Evolutionary conservation across 805 yeast species (phyloP), one percentile per base, ranked within the genome.

Genomic region (Kluyveromyces wickerhamii): DNA sequence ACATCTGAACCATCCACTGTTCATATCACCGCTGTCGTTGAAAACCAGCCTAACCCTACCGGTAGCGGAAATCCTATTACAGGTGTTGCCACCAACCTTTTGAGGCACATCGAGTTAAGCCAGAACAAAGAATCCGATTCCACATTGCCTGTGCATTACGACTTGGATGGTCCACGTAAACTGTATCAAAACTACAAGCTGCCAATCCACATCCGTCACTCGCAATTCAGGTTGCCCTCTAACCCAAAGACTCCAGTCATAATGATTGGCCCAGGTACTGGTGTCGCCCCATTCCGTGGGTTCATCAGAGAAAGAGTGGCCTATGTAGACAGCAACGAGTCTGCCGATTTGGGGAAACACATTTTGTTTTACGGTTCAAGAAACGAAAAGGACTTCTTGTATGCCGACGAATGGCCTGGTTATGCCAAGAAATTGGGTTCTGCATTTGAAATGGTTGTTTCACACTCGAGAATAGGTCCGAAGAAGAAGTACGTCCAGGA

Each of bases 201-300:
- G 35, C 96, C 96, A 4, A 79, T 92, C 27, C 96, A 88, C 57
- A 81, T 92, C 30, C 84, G 97, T 63, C 86, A 92, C 62, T 88
- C 97, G 5, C 82, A 89, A 38, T 92, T 89, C 69, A 88, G 87
- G 67, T 69, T 92, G 44, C 98, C 98, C 14, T 69, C 87, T 6
- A 84, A 85, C 54, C 80, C 94, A 21, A 60, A 72, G 3, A 75
- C 79, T 21, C 96, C 97, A 12, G 71, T 89, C 15, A 86, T 89
- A 49, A 74, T 88, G 81, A 72, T 89, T 52, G 98, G 98, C 19
- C 97, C 98, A 29, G 98, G 98, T 45, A 92, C 98, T 3, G 98
- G 98, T 59, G 89, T 89, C 33, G 97, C 98, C 7, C 98, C 98
- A 42, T 85, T 92, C 68, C 79, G 98, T 65, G 98, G 95, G 3